Evolutionary conservation across 805 yeast species (phyloP), one percentile per base, ranked within the genome.

Genomic region (Metschnikowia santaceciliae): DNA sequence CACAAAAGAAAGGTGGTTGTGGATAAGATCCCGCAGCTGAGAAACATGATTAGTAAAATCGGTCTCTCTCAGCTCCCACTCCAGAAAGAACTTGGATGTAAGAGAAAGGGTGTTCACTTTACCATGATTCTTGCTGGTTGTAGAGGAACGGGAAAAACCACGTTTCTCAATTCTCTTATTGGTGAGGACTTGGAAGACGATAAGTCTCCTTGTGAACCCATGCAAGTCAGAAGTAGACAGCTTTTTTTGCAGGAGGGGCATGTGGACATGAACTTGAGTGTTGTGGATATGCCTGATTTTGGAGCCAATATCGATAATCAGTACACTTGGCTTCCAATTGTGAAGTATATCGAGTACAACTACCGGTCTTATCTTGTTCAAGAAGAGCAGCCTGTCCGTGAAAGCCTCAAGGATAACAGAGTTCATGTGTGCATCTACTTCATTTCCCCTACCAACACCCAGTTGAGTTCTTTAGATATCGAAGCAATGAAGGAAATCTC

Each of bases 391-490:
- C 60, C 74, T 0, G 49, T 58, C n/a, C 57, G 77, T 40, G 26
- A 42, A 2, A 47, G 53, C 4, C 44, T 75, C 50, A 58, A 62
- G 11, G 96, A 91, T 62, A 70, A 78, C 56, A 77, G 96, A 49
- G 84, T 92, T 37, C 96, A 92, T 71, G 88, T 84, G 34, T 90
- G 97, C 64, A 66, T 92, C 42, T 92, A 90, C 71, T 88, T 92
- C 64, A 74, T 92, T 48, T 77, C 82, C 5, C 92, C 96, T 0
- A 75, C 84, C 4, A 82, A 83, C 38, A 48, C 54, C 8, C 59
- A 64, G 14, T 66, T 88, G 50, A 75, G 78, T 49, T 81, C 85
- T 6, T 71, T 86, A 48, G 96, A 91, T 66, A 76, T 88, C 54
- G 83, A 78, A 55, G 79, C 87, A 5, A 82, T 90, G 88, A 80